Evolutionary conservation across 495 filamentous ascomycete genomes (phyloP).

Genomic region (Massariosphaeria phaeospora): DNA sequence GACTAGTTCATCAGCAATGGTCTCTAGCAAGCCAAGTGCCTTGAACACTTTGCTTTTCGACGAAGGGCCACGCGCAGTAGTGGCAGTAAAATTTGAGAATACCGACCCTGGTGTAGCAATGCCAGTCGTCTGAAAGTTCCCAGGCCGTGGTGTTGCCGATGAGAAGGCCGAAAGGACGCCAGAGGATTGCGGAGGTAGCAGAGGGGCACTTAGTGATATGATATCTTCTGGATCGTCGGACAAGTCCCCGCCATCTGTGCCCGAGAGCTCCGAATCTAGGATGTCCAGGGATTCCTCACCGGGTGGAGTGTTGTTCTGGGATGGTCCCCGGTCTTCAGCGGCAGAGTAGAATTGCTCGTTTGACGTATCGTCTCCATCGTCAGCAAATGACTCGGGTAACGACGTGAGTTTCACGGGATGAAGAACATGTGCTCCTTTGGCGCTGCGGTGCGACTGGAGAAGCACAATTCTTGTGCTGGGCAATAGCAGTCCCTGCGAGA

Average conservation of each 20-base stretch:
- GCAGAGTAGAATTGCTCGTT: slow-evolving; percentile 89
- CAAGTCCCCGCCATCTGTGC: slow-evolving; percentile 38
- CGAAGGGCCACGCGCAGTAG: slow-evolving; percentile 61
- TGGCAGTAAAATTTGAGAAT: slow-evolving; percentile 75
- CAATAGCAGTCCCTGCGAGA: slow-evolving; percentile 77
- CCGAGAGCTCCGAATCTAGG: slow-evolving; percentile 38
- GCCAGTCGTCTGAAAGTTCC: slow-evolving; percentile 56
- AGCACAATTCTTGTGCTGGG: slow-evolving; percentile 65
- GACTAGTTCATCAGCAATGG: slow-evolving; percentile 70
- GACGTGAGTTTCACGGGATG: slow-evolving; percentile 41
- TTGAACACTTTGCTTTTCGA: slow-evolving; percentile 62
- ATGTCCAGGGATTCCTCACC: slow-evolving; percentile 48
- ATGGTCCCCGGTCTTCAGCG: slow-evolving; percentile 65
- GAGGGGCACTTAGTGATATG: slow-evolving; percentile 76
- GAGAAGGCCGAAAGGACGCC: slow-evolving; percentile 67
- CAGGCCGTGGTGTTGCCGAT: slow-evolving; percentile 65
- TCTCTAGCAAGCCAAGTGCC: slow-evolving; percentile 65
- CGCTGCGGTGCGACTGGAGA: slow-evolving; percentile 50
- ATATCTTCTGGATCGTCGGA: slow-evolving; percentile 44
- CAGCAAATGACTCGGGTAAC: slow-evolving; percentile 52
- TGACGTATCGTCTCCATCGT: slow-evolving; percentile 70
- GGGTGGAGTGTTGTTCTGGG: slow-evolving; percentile 49
- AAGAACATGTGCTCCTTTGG: slow-evolving; percentile 40
- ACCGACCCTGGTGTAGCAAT: slow-evolving; percentile 74
- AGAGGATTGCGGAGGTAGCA: slow-evolving; percentile 60